Conservation (phyloP, 176 grass and related monocot genomes). For the Avena sativa region DNA sequence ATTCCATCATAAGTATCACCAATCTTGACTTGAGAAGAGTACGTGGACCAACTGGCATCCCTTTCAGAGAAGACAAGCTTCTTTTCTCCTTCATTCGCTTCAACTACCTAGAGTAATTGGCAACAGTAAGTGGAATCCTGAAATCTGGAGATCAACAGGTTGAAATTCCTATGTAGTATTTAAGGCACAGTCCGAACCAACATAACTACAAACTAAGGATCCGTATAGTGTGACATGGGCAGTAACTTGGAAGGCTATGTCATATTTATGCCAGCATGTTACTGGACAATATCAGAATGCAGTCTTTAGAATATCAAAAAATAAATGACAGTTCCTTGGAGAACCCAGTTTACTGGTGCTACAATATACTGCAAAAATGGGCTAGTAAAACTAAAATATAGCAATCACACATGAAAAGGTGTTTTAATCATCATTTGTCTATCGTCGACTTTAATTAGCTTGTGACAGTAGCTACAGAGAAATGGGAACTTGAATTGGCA, state of each 20-base stretch:
- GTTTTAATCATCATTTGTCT: neutral
- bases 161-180: neutral
- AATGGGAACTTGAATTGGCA: no score
- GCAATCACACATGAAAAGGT: neutral
- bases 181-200: neutral
- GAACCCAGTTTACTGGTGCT: neutral
- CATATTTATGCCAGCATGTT: neutral
- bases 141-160: neutral
- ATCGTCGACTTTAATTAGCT: neutral
- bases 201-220: neutral
- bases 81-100: constrained; percentile 76
- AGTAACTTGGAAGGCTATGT: neutral
- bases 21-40: constrained; percentile 66
- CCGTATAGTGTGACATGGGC: neutral
- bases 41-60: constrained; percentile 70
- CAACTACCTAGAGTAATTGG: neutral
- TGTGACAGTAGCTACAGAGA: neutral
- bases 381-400: neutral
- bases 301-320: neutral
- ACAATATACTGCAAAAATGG: neutral
- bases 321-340: neutral
- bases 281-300: neutral
- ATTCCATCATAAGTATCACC: constrained; percentile 67
- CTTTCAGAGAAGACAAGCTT: constrained; percentile 92
- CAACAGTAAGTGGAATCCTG: no score